These are phyloP conservation scores for Grigorovia yakushimaensis DNA, from an alignment of 805 yeast genomes.

Conservation along the genomic window DNA sequence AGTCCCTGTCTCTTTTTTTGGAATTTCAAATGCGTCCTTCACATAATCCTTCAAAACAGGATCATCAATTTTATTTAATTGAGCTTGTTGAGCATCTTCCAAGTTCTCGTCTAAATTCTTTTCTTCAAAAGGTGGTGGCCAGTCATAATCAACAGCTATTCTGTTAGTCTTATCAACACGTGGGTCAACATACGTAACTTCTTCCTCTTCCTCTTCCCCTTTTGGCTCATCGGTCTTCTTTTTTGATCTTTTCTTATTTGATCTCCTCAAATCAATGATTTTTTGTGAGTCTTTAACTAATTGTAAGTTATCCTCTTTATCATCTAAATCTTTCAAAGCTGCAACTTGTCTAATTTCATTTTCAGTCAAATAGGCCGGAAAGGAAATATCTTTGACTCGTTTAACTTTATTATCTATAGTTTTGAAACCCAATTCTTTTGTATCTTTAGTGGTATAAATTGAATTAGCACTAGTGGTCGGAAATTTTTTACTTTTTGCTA, in stretches of 20 bases:
- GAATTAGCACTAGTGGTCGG: conserved; percentile 26
- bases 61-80: neutral
- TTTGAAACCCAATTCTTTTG: conserved; percentile 22
- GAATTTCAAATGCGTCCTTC: neutral
- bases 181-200: neutral
- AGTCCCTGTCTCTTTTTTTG: neutral
- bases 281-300: conserved; percentile 19
- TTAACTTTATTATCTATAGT: conserved; percentile 11
- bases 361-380: conserved; percentile 20
- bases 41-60: conserved; percentile 1
- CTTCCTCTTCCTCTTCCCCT: neutral
- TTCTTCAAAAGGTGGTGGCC: neutral
- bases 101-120: neutral
- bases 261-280: conserved; percentile 1
- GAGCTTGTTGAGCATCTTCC: neutral
- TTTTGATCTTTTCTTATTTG: neutral
- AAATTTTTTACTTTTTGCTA: conserved; percentile 7
- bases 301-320: conserved; percentile 17
- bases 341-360: conserved; percentile 22
- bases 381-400: conserved; percentile 24
- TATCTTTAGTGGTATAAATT: conserved; percentile 10
- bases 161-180: conserved; percentile 1
- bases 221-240: neutral
- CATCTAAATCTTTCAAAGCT: conserved; percentile 15
- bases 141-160: conserved; percentile 2